These are phyloP conservation scores for Cercospora sesami DNA, from an alignment of 2,329 filamentous ascomycete genomes.

Conservation along the genomic window DNA sequence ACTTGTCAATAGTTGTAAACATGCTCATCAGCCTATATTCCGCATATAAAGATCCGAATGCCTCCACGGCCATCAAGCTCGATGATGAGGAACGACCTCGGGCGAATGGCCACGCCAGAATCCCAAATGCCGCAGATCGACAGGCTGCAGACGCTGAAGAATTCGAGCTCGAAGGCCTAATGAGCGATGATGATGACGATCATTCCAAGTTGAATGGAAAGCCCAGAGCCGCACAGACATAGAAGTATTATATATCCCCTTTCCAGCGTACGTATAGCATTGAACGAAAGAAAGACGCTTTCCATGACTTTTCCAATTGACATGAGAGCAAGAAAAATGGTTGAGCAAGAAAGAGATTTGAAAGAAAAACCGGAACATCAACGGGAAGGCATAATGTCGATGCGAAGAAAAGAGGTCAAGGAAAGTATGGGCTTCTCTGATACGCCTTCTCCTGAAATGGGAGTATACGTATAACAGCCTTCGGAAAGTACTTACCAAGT, in stretches of 20 bases:
- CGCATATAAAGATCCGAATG: conserved; percentile 53
- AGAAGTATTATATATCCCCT: not conserved
- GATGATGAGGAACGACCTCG: conserved; percentile 33
- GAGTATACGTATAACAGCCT: not conserved
- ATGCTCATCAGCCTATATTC: conserved; percentile 85
- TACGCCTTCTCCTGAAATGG: not conserved
- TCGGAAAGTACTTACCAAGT: not conserved
- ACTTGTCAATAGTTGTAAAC: conserved; percentile 61
- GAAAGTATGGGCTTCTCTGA: not conserved
- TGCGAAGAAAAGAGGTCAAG: not conserved
- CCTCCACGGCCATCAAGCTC: conserved; percentile 40
- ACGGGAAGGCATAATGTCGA: not conserved
- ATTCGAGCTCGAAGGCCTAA: conserved; percentile 88
- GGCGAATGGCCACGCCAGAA: conserved; percentile 49
- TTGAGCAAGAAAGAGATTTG: not conserved
- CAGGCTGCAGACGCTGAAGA: conserved; percentile 80
- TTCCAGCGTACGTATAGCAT: conserved; percentile 4
- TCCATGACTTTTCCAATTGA: not conserved
- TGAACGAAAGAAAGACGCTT: not conserved
- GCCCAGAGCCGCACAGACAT: conserved; percentile 2
- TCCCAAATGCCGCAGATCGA: conserved; percentile 48
- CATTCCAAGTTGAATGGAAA: conserved; percentile 21
- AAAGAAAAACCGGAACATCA: not conserved
- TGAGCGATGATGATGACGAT: conserved; percentile 77
- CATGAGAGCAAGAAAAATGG: not conserved